Conservation (phyloP, 352 stramenopile genomes). For the Pythium guiyangense region DNA sequence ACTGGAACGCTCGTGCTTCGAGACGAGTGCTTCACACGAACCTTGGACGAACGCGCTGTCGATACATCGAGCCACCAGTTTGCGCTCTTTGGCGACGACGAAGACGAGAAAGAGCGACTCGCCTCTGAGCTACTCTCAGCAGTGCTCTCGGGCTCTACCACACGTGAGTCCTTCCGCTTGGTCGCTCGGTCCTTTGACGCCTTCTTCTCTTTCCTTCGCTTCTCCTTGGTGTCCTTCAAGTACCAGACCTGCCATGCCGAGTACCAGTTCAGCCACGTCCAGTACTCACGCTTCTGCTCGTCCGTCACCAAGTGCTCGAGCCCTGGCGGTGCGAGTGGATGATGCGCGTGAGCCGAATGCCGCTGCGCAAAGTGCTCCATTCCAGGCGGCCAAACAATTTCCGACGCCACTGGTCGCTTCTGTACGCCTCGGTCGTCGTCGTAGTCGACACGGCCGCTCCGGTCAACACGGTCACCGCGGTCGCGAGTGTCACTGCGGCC, state of each 20-base stretch:
- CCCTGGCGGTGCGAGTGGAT: slow-evolving; percentile 38
- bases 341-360: slow-evolving; percentile 18
- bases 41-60: neutral
- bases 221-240: slow-evolving; percentile 25
- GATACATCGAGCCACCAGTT: slow-evolving; percentile 15
- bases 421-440: too few species aligned
- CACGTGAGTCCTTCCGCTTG: neutral
- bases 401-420: neutral
- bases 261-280: slow-evolving; percentile 67
- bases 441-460: too few species aligned
- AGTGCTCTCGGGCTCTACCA: neutral
- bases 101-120: neutral
- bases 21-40: neutral
- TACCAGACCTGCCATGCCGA: slow-evolving; percentile 68
- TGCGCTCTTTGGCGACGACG: neutral
- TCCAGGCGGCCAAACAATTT: slow-evolving; percentile 49
- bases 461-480: too few species aligned
- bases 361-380: slow-evolving; percentile 33
- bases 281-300: slow-evolving; percentile 50
- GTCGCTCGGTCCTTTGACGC: neutral
- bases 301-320: slow-evolving; percentile 51
- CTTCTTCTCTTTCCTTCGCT: slow-evolving; percentile 4
- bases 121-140: neutral
- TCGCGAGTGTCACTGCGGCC: too few species aligned
- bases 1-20: too few species aligned